Base-by-base conservation (phyloP, 495 filamentous ascomycete species). In the Penicillium turbatum region DNA sequence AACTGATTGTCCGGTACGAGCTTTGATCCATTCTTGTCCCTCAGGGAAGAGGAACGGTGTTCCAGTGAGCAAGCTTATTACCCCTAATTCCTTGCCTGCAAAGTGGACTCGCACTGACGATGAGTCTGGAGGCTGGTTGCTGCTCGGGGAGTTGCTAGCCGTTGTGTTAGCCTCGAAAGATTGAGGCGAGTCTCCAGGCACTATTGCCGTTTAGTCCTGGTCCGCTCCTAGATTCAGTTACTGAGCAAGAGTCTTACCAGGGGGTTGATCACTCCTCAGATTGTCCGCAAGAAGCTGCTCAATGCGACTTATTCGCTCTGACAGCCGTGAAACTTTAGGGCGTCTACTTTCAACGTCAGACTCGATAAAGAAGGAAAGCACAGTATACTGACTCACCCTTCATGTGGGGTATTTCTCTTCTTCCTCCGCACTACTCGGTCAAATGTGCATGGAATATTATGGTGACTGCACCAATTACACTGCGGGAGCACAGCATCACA, bases 381-480 rank as follows among this genome's bases (percentile, higher is more conserved):
- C 5, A 41, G 19, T 21, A 24, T 17, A 29, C 6, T 3, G 2
- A 16, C 64, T 62, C 60, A 71, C 67, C 50, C 31, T 26, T 39
- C 59, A 45, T 64, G 53, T 26, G 48, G 53, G 12, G 48, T 48
- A 2, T 51, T 47, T 47, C 75, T 75, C 17, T 69, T 62, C 58
- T 66, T 72, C 34, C 69, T 61, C 38, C 63, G 65, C 26, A 68
- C 62, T 1, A 67, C 61, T 24, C 76, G 64, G 40, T 72, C 65
- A 53, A 77, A 79, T 1, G 76, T 79, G 60, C 78, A 81, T 12
- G 70, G 56, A 4, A 74, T 67, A 44, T 72, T 64, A 54, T 81
- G 78, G 56, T 80, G 76, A 46, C 66, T 70, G 50, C 78, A 81
- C 78, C 78, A 81, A 60, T 81, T 75, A 65, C 78, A 81, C 44